These are phyloP conservation scores for Penicillium sp. DNA, from an alignment of 2,329 filamentous ascomycete species.

Conservation along the genomic window DNA sequence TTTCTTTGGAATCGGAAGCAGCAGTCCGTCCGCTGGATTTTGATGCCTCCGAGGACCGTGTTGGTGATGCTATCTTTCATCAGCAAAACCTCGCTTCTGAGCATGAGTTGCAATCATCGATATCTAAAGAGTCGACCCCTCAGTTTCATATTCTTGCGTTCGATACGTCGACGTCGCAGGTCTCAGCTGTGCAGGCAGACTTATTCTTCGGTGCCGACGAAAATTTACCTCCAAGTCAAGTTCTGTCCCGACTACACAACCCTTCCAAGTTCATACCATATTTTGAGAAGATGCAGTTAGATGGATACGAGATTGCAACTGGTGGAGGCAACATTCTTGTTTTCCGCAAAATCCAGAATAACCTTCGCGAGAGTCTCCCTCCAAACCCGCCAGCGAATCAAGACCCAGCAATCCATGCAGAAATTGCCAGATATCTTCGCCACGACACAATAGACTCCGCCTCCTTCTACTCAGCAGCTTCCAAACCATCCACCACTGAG, in stretches of 20 bases:
- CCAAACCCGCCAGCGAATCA: not conserved
- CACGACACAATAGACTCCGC: conserved; percentile 12
- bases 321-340: conserved; percentile 45
- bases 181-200: conserved; percentile 34
- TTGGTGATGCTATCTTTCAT: conserved; percentile 10
- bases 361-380: not conserved
- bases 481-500: conserved; percentile 15
- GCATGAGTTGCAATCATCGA: not conserved
- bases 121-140: not conserved
- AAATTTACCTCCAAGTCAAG: conserved; percentile 30
- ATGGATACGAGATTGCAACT: conserved; percentile 45
- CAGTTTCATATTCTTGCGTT: conserved; percentile 41
- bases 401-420: conserved; percentile 4
- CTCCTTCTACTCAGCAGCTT: not conserved
- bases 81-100: not conserved
- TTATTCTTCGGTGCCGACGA: conserved; percentile 32
- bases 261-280: conserved; percentile 45
- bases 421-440: conserved; percentile 10
- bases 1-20: not conserved
- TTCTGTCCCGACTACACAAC: conserved; percentile 40
- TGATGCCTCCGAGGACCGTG: conserved; percentile 8
- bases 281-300: conserved; percentile 38
- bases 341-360: conserved; percentile 29
- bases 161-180: conserved; percentile 31
- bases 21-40: not conserved